A percentile compares a stretch with the other conserved stretches of the same genome.
Evolutionary conservation across 2,329 filamentous ascomycete genomes (phyloP).

Genomic region (Aspergillus brunneoviolaceus): DNA sequence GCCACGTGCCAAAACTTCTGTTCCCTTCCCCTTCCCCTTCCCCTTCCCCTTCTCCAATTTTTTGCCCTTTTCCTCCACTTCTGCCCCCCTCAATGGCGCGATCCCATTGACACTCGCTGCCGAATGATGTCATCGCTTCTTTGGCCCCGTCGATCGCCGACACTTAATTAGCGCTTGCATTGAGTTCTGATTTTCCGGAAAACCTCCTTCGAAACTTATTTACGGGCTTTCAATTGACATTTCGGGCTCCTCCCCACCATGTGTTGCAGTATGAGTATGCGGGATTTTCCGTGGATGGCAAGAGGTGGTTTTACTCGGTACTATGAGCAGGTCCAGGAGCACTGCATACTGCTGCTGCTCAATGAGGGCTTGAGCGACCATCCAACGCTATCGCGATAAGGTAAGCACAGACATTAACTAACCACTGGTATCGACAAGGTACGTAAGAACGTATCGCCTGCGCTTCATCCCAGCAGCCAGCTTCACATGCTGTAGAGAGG

Average conservation of each 20-base stretch:
- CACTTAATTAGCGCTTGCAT: not conserved
- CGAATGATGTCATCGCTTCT: constrained; percentile 11
- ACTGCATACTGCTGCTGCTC: constrained; percentile 1
- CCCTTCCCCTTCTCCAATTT: not conserved
- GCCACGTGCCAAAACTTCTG: not conserved
- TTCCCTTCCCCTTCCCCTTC: not conserved
- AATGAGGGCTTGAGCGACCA: constrained; percentile 4
- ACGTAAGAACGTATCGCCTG: not conserved
- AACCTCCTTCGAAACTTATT: not conserved
- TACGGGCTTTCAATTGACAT: constrained; percentile 4
- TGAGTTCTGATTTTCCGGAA: not conserved
- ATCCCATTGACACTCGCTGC: constrained; percentile 3
- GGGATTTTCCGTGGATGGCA: not conserved
- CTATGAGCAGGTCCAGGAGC: not conserved
- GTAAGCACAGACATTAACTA: constrained; percentile 7
- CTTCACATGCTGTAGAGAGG: not conserved
- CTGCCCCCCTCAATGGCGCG: not conserved
- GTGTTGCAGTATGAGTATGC: not conserved
- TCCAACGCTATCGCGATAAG: constrained; percentile 12
- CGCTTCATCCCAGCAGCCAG: not conserved
- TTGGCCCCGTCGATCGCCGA: constrained; percentile 5
- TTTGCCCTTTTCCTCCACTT: not conserved
- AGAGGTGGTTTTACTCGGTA: not conserved
- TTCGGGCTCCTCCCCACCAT: constrained; percentile 1
- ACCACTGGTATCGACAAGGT: not conserved